A percentile compares a stretch with the other conserved stretches of the same genome.
Evolutionary conservation across 371 early-diverging fungal genomes (phyloP).

Genomic region (Phascolomyces articulosus): DNA sequence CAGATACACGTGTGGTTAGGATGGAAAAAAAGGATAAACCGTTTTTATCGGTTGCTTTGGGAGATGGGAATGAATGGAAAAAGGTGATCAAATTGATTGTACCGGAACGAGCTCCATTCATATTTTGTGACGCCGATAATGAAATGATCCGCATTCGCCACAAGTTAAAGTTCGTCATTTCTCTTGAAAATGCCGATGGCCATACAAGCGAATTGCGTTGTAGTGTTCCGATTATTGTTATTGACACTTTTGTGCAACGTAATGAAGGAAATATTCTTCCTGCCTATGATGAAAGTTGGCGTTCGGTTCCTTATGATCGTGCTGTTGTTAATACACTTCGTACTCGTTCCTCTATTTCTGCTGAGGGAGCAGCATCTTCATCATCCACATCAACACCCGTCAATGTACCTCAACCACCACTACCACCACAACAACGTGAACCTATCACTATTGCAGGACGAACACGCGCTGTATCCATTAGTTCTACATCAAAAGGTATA

Average conservation of each 20-base stretch:
- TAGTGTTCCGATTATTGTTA: constrained; percentile 34
- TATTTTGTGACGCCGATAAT: constrained; percentile 43
- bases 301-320: constrained; percentile 32
- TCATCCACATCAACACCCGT: neutral
- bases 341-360: constrained; percentile 15
- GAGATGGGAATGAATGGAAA: constrained; percentile 2
- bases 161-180: constrained; percentile 26
- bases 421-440: constrained; percentile 8
- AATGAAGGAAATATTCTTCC: constrained; percentile 36
- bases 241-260: constrained; percentile 37
- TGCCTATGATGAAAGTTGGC: constrained; percentile 41
- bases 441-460: constrained; percentile 27
- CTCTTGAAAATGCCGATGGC: constrained; percentile 31
- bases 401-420: neutral
- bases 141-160: constrained; percentile 50
- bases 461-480: constrained; percentile 25
- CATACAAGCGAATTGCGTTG: constrained; percentile 47
- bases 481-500: constrained; percentile 4
- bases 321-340: constrained; percentile 21
- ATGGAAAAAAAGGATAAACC: constrained; percentile 23
- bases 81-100: constrained; percentile 26
- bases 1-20: constrained; percentile 36
- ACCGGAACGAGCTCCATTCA: constrained; percentile 32
- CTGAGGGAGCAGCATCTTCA: neutral
- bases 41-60: constrained; percentile 12